Evolutionary conservation across 2,329 filamentous ascomycete species (phyloP), one percentile per base, ranked within the genome.

Genomic region (Taxawa tesnikishii): DNA sequence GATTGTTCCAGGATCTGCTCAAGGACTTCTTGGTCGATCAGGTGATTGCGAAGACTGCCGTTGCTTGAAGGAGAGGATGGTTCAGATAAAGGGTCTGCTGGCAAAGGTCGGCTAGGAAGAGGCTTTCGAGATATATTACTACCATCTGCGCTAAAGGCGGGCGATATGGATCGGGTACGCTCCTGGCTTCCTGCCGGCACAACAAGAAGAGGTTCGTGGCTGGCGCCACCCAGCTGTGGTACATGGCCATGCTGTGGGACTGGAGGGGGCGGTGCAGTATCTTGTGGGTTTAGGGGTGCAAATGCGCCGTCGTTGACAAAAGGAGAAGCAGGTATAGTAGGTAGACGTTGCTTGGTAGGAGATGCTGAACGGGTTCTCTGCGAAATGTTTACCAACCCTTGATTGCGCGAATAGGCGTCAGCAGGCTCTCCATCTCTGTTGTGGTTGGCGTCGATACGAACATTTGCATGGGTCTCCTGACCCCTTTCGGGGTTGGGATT

Each of bases 321-420:
- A 6, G 61, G 61, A 21, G 60, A 63, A 13, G 56, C 60, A 33
- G 58, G 58, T 35, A 65, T 64, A 8, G 60, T 62, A n/a, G 60
- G 55, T 19, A 64, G 47, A 12, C 58, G 51, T 17, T 44, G 51
- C 21, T 44, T 43, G 12, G 47, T 49, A n/a, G n/a, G n/a, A n/a
- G n/a, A n/a, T n/a, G n/a, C n/a, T n/a, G n/a, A n/a, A n/a, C n/a
- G n/a, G n/a, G n/a, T n/a, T n/a, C n/a, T n/a, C 8, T 8, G 28
- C 49, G 46, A 15, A 44, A 40, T 29, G 40, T 42, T 37, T 33
- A 39, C 32, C 18, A 31, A 28, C 29, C 38, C 68, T 67, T 73
- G 63, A 60, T 58, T 66, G 58, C 65, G 65, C 46, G 61, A 58
- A 53, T 59, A 57, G 48, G 61, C 49, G 59, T 75, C 70, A 67